Evolutionary conservation across 2,329 filamentous ascomycete species (phyloP).

Genomic region (Fusarium sp.): DNA sequence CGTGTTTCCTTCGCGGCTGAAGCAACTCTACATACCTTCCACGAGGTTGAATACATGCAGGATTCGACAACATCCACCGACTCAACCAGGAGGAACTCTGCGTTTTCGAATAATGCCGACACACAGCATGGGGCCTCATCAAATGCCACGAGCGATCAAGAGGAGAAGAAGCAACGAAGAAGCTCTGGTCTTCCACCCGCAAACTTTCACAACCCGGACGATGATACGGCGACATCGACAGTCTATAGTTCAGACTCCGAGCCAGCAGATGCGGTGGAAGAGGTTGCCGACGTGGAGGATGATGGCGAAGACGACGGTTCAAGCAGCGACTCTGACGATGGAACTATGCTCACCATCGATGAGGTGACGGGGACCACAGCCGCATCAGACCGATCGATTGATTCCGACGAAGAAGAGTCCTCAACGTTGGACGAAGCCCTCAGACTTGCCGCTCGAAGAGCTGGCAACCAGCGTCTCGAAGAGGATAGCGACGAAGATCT

Average conservation of each 20-base stretch:
- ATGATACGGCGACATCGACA: slow-evolving; percentile 79
- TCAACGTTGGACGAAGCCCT: slow-evolving; percentile 82
- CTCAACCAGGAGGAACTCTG: slow-evolving; percentile 78
- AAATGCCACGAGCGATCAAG: slow-evolving; percentile 74
- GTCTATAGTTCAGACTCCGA: slow-evolving; percentile 79
- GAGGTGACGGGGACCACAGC: slow-evolving; percentile 78
- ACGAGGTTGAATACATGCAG: slow-evolving; percentile 89
- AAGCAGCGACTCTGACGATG: slow-evolving; percentile 75
- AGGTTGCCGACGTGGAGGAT: slow-evolving; percentile 65
- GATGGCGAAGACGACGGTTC: slow-evolving; percentile 58
- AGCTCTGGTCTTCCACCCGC: slow-evolving; percentile 76
- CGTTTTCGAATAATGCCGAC: slow-evolving; percentile 14
- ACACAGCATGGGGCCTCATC: slow-evolving; percentile 65
- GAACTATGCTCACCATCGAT: slow-evolving; percentile 85
- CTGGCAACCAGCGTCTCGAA: slow-evolving; percentile 78
- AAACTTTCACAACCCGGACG: slow-evolving; percentile 74
- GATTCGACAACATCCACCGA: slow-evolving; percentile 88
- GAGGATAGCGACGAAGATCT: slow-evolving; percentile 67
- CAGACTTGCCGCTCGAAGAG: slow-evolving; percentile 78
- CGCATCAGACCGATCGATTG: slow-evolving; percentile 69
- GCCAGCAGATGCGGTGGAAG: slow-evolving; percentile 65
- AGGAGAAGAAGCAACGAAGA: slow-evolving; percentile 70
- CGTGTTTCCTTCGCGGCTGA: slow-evolving; percentile 97
- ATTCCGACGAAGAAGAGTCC: slow-evolving; percentile 76
- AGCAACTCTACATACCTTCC: slow-evolving; percentile 96